phyloP scores from a whole-genome alignment of 78 protist species.

The Chrysochromulina parva region DNA sequence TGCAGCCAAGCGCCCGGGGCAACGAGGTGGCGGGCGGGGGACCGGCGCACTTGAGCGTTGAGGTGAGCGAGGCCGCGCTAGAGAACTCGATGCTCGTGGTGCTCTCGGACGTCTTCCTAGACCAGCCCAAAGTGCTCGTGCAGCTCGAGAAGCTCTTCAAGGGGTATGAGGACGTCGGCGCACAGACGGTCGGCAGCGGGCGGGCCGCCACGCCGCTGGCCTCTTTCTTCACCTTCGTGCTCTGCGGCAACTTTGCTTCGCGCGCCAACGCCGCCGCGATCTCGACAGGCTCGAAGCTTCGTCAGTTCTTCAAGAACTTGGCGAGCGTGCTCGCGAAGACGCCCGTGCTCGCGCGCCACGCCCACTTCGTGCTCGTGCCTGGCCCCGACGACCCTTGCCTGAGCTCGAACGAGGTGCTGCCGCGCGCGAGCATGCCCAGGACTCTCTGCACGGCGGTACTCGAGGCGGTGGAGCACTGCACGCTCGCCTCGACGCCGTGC shows the following conservation, averaged over 20 bases:
- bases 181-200: not conserved
- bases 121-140: not conserved
- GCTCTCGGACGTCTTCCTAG: not conserved
- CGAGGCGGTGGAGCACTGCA: not conserved
- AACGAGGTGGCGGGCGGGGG: too few relatives aligned
- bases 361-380: not conserved
- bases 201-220: not conserved
- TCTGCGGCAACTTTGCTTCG: slow-evolving; percentile 4
- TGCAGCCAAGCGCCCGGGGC: too few relatives aligned
- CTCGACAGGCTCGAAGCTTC: not conserved
- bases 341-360: not conserved
- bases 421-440: not conserved
- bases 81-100: not conserved
- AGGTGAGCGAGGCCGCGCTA: too few relatives aligned
- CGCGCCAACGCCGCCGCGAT: too few relatives aligned
- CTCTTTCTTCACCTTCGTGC: not conserved
- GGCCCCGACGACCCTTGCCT: not conserved
- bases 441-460: not conserved
- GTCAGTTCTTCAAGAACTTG: too few relatives aligned
- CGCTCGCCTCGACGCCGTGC: not conserved
- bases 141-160: not conserved
- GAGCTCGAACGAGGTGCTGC: not conserved
- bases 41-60: too few relatives aligned
- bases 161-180: not conserved
- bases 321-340: too few relatives aligned